Percentiles rank a stretch among this genome's conserved stretches.
These are phyloP conservation scores for Tuber umbilicatum DNA, from an alignment of 495 filamentous ascomycete species.

Conservation along the genomic window DNA sequence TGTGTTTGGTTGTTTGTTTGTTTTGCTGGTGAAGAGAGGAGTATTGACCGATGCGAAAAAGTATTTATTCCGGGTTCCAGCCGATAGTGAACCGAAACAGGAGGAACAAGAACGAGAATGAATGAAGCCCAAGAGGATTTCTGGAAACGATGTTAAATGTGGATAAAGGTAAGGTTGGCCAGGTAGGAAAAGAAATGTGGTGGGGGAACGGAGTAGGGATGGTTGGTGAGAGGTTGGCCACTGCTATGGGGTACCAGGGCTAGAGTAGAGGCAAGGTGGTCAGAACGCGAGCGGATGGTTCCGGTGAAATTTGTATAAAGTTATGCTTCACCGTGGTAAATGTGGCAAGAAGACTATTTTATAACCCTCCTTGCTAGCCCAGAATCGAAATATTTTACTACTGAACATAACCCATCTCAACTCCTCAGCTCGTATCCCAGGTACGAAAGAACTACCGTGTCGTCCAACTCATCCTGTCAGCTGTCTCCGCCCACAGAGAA, in stretches of 20 bases:
- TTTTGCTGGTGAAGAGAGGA: conserved; percentile 3
- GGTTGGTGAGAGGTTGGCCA: conserved; percentile 27
- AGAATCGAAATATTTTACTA: not conserved
- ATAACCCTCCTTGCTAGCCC: not conserved
- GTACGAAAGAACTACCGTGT: not conserved
- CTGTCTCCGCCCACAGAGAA: not conserved
- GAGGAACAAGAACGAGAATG: conserved; percentile 24
- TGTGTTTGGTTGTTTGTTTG: not conserved
- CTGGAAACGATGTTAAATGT: conserved; percentile 4
- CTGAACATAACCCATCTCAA: not conserved
- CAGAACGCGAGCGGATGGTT: conserved; percentile 22
- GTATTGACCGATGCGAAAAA: conserved; percentile 2
- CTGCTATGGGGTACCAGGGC: not conserved
- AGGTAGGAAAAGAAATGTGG: not conserved
- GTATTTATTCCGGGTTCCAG: conserved; percentile 23
- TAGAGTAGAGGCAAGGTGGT: conserved; percentile 36
- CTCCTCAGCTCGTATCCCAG: not conserved
- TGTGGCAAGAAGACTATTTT: conserved; percentile 1
- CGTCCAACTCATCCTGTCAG: not conserved
- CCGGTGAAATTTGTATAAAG: not conserved
- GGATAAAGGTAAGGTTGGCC: not conserved
- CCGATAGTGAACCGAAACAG: conserved; percentile 22
- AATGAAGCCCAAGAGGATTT: conserved; percentile 8
- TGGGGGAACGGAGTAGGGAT: conserved; percentile 13
- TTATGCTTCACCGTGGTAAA: not conserved